Conservation (phyloP, 306 rosid species). For the Cucurbita argyrosperma region DNA sequence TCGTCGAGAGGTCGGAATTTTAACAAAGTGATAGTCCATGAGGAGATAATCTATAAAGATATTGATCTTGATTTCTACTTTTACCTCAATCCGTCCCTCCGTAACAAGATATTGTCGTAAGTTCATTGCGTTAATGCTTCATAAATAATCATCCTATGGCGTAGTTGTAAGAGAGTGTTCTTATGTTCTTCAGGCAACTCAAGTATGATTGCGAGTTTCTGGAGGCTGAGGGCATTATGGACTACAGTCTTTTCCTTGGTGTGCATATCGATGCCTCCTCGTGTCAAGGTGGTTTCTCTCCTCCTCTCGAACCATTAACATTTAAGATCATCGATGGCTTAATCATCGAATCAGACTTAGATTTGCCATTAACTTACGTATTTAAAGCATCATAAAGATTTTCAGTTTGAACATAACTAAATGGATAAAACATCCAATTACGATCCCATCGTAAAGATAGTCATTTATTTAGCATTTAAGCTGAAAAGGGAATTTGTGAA, state of each 20-base stretch:
- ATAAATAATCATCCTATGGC: not conserved
- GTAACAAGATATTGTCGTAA: slow-evolving; percentile 21
- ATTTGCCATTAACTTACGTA: too few species aligned
- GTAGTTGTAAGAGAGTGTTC: not conserved
- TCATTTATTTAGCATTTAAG: not conserved
- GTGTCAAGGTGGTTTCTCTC: slow-evolving; percentile 23
- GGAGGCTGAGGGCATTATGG: slow-evolving; percentile 35
- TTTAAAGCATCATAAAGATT: too few species aligned
- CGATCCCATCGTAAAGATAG: not conserved
- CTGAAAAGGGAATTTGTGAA: not conserved
- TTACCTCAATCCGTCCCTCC: slow-evolving; percentile 23
- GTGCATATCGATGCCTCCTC: slow-evolving; percentile 11
- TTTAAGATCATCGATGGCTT: too few species aligned
- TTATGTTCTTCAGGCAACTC: slow-evolving; percentile 30
- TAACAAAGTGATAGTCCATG: not conserved
- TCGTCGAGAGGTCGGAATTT: slow-evolving; percentile 18
- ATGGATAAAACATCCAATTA: too few species aligned
- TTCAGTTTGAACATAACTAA: too few species aligned
- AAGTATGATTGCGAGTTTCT: slow-evolving; percentile 31
- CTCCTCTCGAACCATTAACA: not conserved
- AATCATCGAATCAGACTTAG: too few species aligned
- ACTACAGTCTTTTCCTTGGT: slow-evolving; percentile 32
- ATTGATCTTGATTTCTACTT: slow-evolving; percentile 26
- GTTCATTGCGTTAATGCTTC: not conserved
- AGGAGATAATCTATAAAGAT: slow-evolving; percentile 22